Base-by-base conservation (phyloP, 106 monocot genomes). In the Allium cepa region DNA sequence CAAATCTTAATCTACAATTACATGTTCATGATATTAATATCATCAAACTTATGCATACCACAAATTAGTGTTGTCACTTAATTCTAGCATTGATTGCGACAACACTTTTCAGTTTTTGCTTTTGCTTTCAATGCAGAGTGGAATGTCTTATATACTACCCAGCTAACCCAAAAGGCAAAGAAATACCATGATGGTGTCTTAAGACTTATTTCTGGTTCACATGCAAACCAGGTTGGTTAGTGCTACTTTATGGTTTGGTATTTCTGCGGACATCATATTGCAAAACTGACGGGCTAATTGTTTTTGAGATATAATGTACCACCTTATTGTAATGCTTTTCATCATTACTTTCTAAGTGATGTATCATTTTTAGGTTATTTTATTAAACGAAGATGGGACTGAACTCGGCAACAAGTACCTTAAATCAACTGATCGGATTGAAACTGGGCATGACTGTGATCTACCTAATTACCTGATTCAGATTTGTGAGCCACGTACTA, bases 161-260 rank as follows among this genome's bases (percentile, higher is more conserved):
- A 93, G 62, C 48, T 84, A 68, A 84, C 81, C 60, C 85, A 93
- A 64, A 93, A 93, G 28, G 79, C 84, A 69, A 93, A 93, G 73
- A 89, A 66, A 52, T 93, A 84, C 69, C 89, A 86, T 80, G 93
- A 93, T 70, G 93, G 93, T n/a, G 71, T 86, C 17, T 73, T 93
- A 64, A 70, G 61, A 53, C 70, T 80, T 53, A 57, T 63, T 66
- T 69, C 75, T 70, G 81, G 86, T 59, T 82, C 77, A 50, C 72
- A 75, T 68, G 66, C 62, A 36, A 84, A 78, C 10, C 82, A 88
- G 82, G 92, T 92, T 26, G 18, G 56, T 69, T 26, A 16, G 36
- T 69, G 10, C 68, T 12, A 16, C 58, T 36, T 36, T 36, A 36
- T 36, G 36, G 36, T 3, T 36, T 36, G 5, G 36, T 36, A 36